Conservation (phyloP, 768 basidiomycete species). For the Neoboletus subvelutipes region DNA sequence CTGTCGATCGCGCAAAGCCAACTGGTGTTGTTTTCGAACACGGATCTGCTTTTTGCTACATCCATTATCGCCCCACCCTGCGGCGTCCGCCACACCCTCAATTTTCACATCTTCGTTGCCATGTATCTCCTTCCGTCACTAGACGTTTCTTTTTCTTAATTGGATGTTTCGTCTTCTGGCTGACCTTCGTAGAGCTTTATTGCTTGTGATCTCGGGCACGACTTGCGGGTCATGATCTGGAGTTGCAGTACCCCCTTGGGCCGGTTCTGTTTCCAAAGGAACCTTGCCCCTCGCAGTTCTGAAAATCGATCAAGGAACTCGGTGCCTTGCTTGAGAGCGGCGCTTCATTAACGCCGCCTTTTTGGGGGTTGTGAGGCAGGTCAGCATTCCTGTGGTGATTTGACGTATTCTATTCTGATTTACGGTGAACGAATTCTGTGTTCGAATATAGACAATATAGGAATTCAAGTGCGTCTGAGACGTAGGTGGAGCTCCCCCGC, state of each 20-base stretch:
- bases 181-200: conserved; percentile 16
- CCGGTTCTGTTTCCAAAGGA: conserved; percentile 26
- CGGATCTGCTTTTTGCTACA: conserved; percentile 16
- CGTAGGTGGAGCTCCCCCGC: conserved; percentile 6
- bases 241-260: conserved; percentile 17
- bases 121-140: conserved; percentile 19
- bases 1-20: conserved; percentile 1
- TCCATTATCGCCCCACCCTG: conserved; percentile 16
- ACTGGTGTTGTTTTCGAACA: conserved; percentile 2
- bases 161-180: conserved; percentile 16
- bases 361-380: conserved; percentile 10
- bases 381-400: conserved; percentile 30
- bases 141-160: conserved; percentile 26
- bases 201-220: conserved; percentile 18
- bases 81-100: conserved; percentile 25
- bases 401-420: conserved; percentile 29
- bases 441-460: conserved; percentile 21
- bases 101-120: conserved; percentile 21
- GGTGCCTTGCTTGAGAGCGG: conserved; percentile 26
- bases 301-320: conserved; percentile 31
- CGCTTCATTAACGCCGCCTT: conserved; percentile 12
- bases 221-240: conserved; percentile 26
- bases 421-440: conserved; percentile 15
- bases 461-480: conserved; percentile 6
- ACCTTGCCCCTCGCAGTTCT: conserved; percentile 14